These are phyloP conservation scores for Coemansia sp. DNA, from an alignment of 192 early-diverging fungal species.

Conservation along the genomic window DNA sequence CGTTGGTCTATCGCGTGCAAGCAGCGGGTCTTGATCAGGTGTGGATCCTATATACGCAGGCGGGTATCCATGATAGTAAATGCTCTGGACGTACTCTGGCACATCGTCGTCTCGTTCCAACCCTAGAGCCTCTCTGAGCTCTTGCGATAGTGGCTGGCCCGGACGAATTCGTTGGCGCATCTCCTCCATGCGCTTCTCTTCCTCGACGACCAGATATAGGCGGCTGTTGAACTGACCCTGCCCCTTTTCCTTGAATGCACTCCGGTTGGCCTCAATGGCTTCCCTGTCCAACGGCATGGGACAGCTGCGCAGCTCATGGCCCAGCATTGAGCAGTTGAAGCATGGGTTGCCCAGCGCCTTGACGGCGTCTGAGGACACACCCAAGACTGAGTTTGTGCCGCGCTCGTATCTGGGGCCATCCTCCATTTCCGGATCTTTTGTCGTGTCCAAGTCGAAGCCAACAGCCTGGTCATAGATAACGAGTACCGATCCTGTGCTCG, in stretches of 20 bases:
- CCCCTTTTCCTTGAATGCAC: slow-evolving; percentile 29
- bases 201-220: slow-evolving; percentile 36
- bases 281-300: slow-evolving; percentile 33
- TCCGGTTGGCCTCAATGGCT: slow-evolving; percentile 33
- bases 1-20: background rate
- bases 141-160: slow-evolving; percentile 40
- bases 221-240: slow-evolving; percentile 30
- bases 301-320: slow-evolving; percentile 44
- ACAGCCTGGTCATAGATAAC: slow-evolving; percentile 26
- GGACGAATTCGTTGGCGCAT: slow-evolving; percentile 36
- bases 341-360: slow-evolving; percentile 44
- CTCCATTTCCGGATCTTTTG: slow-evolving; percentile 13
- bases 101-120: slow-evolving; percentile 23
- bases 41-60: slow-evolving; percentile 42
- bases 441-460: slow-evolving; percentile 41
- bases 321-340: slow-evolving; percentile 51
- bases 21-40: slow-evolving; percentile 35
- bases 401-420: slow-evolving; percentile 18
- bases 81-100: slow-evolving; percentile 41
- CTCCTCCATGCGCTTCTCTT: slow-evolving; percentile 30
- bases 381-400: slow-evolving; percentile 33
- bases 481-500: background rate
- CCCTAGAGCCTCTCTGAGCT: slow-evolving; percentile 33
- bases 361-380: slow-evolving; percentile 13
- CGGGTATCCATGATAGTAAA: slow-evolving; percentile 45